phyloP scores from a whole-genome alignment of 83 land plant species.

The Picea mariana region DNA sequence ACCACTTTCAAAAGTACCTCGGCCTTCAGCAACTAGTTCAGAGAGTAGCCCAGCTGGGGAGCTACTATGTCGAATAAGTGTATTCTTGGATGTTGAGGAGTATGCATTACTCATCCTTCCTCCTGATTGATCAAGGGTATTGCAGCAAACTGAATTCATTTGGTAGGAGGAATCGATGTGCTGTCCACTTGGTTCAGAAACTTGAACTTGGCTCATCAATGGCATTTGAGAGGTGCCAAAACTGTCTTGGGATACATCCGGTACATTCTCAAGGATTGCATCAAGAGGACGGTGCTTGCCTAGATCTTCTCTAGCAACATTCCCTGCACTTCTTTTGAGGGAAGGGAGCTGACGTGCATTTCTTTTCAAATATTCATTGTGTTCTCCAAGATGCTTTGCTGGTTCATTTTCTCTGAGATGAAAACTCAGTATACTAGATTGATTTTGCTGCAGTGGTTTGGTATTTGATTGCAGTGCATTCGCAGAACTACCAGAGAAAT shows the following conservation, averaged over 20 bases:
- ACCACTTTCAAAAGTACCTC: constrained; percentile 11
- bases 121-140: constrained; percentile 2
- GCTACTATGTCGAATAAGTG: constrained; percentile 55
- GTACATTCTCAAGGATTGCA: constrained; percentile 16
- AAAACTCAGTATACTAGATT: background rate
- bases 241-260: constrained; percentile 12
- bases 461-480: constrained; percentile 5
- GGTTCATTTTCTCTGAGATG: constrained; percentile 20
- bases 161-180: background rate
- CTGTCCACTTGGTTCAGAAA: constrained; percentile 8
- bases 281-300: constrained; percentile 12
- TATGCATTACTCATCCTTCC: constrained; percentile 8
- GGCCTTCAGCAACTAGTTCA: constrained; percentile 10
- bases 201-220: background rate
- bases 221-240: constrained; percentile 9
- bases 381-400: constrained; percentile 32
- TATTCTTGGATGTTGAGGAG: constrained; percentile 14
- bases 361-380: constrained; percentile 6
- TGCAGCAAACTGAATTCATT: background rate
- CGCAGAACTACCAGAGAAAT: constrained; percentile 6
- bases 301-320: constrained; percentile 21
- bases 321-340: background rate
- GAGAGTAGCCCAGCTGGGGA: constrained; percentile 61
- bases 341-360: constrained; percentile 17
- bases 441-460: constrained; percentile 12